phyloP scores from a whole-genome alignment of 805 yeast species.

The Groenewaldozyma salmanticensis region DNA sequence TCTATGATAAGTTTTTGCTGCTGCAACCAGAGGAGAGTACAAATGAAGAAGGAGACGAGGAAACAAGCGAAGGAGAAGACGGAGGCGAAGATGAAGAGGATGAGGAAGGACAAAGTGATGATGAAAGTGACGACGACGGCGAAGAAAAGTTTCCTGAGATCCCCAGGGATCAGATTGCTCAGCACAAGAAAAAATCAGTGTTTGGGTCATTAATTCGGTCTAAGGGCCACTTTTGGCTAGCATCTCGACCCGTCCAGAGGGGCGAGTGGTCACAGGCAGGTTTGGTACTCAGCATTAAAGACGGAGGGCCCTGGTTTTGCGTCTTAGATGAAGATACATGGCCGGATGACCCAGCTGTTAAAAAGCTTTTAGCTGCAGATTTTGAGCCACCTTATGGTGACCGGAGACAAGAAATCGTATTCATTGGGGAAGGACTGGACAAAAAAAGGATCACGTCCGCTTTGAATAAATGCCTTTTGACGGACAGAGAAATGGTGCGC shows the following conservation, averaged over 20 bases:
- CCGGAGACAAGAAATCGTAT: constrained; percentile 37
- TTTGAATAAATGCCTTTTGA: constrained; percentile 33
- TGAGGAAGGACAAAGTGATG: constrained; percentile 7
- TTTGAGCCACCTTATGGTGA: constrained; percentile 35
- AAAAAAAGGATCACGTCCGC: constrained; percentile 22
- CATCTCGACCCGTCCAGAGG: constrained; percentile 31
- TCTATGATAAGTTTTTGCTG: constrained; percentile 30
- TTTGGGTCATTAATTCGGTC: constrained; percentile 33
- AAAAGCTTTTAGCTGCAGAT: constrained; percentile 28
- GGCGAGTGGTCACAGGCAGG: constrained; percentile 41
- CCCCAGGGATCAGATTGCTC: constrained; percentile 16
- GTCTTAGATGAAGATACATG: constrained; percentile 27
- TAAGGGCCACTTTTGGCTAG: constrained; percentile 39
- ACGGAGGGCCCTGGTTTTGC: constrained; percentile 37
- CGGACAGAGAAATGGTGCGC: constrained; percentile 29
- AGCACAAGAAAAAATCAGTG: constrained; percentile 29
- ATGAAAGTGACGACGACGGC: constrained; percentile 7
- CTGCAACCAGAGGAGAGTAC: constrained; percentile 12
- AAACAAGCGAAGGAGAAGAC: constrained; percentile 18
- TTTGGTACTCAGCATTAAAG: constrained; percentile 32
- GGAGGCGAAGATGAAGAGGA: constrained; percentile 13
- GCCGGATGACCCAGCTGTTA: constrained; percentile 28
- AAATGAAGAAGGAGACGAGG: constrained; percentile 16
- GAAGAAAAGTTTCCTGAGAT: constrained; percentile 6
- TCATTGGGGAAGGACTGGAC: constrained; percentile 34